Conservation (phyloP, 352 stramenopile species). For the Globisporangium canariense region DNA sequence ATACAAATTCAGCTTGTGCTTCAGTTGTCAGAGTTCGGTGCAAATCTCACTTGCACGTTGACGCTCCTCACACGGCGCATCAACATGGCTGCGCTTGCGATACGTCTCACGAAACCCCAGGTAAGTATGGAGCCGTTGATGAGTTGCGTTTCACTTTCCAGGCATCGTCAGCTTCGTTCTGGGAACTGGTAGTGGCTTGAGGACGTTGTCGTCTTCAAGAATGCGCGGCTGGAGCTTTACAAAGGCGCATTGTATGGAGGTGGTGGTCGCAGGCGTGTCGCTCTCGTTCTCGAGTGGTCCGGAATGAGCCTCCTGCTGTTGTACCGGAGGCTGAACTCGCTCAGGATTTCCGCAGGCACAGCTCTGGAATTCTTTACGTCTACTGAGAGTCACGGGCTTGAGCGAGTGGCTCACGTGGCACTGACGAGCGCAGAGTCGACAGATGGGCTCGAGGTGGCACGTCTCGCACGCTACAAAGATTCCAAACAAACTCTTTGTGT, state of each 20-base stretch:
- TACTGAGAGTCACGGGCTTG: constrained; percentile 10
- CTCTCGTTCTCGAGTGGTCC: not conserved
- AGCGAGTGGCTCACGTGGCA: constrained; percentile 46
- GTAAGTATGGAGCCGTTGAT: not conserved
- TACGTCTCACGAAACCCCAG: not conserved
- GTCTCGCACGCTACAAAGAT: constrained; percentile 48
- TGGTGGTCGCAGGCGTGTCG: not conserved
- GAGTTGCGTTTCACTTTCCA: no score
- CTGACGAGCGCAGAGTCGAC: constrained; percentile 42
- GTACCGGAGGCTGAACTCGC: not conserved
- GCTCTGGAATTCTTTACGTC: not conserved
- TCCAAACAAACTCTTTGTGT: constrained; percentile 24
- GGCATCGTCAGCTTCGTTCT: not conserved
- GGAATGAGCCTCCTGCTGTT: not conserved
- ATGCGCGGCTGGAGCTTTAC: not conserved
- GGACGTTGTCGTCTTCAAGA: constrained; percentile 3
- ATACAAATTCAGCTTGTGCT: no score
- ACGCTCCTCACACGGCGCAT: not conserved
- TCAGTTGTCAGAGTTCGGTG: no score
- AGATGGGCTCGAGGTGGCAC: constrained; percentile 41
- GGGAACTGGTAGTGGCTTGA: not conserved
- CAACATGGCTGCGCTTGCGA: constrained; percentile 5
- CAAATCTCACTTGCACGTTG: not conserved
- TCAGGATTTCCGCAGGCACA: not conserved
- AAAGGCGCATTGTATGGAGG: not conserved